Evolutionary conservation across 306 rosid species (phyloP), one percentile per base, ranked within the genome.

Genomic region (Vicia sativa): DNA sequence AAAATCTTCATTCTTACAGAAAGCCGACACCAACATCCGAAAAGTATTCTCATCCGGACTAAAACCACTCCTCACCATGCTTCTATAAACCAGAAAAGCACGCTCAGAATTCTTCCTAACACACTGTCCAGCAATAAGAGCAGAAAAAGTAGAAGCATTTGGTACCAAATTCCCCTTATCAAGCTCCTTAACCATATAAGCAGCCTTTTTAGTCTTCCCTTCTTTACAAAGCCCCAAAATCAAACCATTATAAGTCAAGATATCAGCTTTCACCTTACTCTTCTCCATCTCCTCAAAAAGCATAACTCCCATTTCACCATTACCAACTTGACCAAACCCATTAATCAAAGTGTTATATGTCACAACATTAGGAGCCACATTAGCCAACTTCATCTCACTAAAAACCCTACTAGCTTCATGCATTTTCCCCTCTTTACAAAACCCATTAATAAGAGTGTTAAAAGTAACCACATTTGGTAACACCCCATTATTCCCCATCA

Each of bases 181-280:
- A 62, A 88, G 86, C 66, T 88, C 89, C 73, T 75, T 85, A 65
- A 93, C 83, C 64, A 90, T 50, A 79, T 62, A 76, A 11, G 90
- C 96, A 60, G 96, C 95, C 44, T 90, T 93, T 80, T 80, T 85
- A 21, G 98, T 88, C 73, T 86, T 89, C 28, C 96, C 98, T 57
- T 80, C 85, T 79, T 83, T 93, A 74, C 96, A 93, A n/a, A 85
- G 70, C 50, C 96, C 97, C 79, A 86, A 78, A 77, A 89, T 89
- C 89, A 87, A 81, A 7, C 89, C 89, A 73, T 89, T 92, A 68
- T 84, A 87, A 41, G 93, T 92, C 74, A 89, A 66, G 31, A 89
- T 87, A 86, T 86, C 91, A 49, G 88, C 73, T 64, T 75, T 82
- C 65, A 89, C 87, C 68, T 58, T 71, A 72, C 78, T 67, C 74